Percentiles rank a stretch among this genome's conserved stretches.
phyloP scores from a whole-genome alignment of 768 basidiomycete genomes.

The Neoboletus subvelutipes region DNA sequence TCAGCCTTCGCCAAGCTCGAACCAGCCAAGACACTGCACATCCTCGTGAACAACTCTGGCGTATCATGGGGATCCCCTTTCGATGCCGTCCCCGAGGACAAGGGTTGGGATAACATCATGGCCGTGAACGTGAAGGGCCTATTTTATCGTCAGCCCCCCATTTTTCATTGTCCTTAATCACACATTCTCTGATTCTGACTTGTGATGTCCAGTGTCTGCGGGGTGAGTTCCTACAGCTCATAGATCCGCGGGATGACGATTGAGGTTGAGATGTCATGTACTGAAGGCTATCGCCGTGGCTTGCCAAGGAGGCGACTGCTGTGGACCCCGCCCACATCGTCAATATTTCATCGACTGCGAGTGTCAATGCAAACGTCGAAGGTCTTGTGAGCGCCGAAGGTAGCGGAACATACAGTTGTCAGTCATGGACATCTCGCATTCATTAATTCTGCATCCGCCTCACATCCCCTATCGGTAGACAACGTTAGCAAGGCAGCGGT shows the following conservation, averaged over 20 bases:
- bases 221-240: constrained; percentile 31
- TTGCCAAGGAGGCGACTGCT: constrained; percentile 63
- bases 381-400: constrained; percentile 49
- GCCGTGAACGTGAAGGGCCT: constrained; percentile 83
- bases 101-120: constrained; percentile 84
- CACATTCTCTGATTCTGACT: neutral
- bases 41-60: constrained; percentile 84
- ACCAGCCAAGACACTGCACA: constrained; percentile 58
- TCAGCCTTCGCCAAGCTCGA: constrained; percentile 68
- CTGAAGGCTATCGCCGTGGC: constrained; percentile 41
- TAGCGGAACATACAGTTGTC: constrained; percentile 78
- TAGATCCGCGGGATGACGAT: neutral
- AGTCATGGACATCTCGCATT: constrained; percentile 31
- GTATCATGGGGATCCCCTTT: constrained; percentile 76
- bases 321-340: constrained; percentile 73
- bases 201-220: constrained; percentile 39
- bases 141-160: constrained; percentile 63
- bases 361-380: constrained; percentile 53
- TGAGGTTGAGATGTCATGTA: constrained; percentile 4
- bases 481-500: constrained; percentile 84
- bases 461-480: constrained; percentile 42
- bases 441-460: neutral
- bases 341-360: constrained; percentile 76
- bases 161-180: neutral
- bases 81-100: constrained; percentile 70